A percentile compares a stretch with the other conserved stretches of the same genome.
Evolutionary conservation across 768 basidiomycete genomes (phyloP).

Genomic region (Psilocybe subaeruginosa): DNA sequence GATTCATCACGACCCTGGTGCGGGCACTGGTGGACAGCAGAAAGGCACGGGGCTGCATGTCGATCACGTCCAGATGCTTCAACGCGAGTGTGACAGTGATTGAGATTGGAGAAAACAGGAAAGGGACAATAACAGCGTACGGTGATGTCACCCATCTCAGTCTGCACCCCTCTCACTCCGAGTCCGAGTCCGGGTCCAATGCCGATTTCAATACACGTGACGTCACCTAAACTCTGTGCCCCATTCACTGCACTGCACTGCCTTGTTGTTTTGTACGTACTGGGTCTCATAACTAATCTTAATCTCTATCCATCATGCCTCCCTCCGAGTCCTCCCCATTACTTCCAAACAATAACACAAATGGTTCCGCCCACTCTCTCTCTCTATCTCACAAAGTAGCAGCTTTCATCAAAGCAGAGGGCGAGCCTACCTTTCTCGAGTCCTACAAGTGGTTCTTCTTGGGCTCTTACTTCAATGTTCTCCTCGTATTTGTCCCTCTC

Average conservation of each 20-base stretch:
- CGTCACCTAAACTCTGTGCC: slow-evolving; percentile 15
- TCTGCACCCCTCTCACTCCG: slow-evolving; percentile 18
- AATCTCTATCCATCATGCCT: slow-evolving; percentile 30
- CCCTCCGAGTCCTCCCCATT: slow-evolving; percentile 50
- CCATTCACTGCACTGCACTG: slow-evolving; percentile 23
- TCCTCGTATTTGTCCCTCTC: slow-evolving; percentile 82
- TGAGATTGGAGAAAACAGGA: slow-evolving; percentile 45
- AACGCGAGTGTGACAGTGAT: slow-evolving; percentile 65
- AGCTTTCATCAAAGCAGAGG: slow-evolving; percentile 55
- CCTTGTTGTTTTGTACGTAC: slow-evolving; percentile 20
- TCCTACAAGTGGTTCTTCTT: slow-evolving; percentile 67
- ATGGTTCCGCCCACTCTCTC: slow-evolving; percentile 11
- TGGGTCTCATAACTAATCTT: slow-evolving; percentile 16
- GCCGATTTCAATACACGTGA: slow-evolving; percentile 44
- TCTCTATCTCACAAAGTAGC: slow-evolving; percentile 37
- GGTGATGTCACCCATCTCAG: slow-evolving; percentile 59
- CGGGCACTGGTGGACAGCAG: slow-evolving; percentile 46
- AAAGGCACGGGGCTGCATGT: slow-evolving; percentile 40
- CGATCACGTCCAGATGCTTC: slow-evolving; percentile 35
- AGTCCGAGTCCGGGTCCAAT: slow-evolving; percentile 40
- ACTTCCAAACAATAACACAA: slow-evolving; percentile 30
- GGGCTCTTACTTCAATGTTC: slow-evolving; percentile 70
- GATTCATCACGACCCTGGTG: slow-evolving; percentile 58
- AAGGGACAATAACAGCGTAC: slow-evolving; percentile 50
- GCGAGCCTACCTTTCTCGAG: slow-evolving; percentile 60